A percentile compares a stretch with the other conserved stretches of the same genome.
These are phyloP conservation scores for Globisporangium recalcitrans DNA, from an alignment of 352 stramenopile species.

Conservation along the genomic window DNA sequence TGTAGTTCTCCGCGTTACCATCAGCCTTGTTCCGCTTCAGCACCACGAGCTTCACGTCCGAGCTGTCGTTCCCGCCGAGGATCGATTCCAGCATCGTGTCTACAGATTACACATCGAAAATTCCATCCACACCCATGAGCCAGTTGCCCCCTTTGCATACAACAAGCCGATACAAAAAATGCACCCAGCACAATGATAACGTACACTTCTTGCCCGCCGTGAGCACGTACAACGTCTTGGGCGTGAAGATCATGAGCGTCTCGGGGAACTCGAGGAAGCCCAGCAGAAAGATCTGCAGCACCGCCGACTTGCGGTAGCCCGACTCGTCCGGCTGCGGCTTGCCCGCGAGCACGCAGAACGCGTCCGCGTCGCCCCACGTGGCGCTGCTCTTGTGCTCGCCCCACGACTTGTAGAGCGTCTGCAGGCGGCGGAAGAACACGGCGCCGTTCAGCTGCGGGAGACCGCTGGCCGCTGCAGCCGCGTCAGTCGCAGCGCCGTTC, in stretches of 20 bases:
- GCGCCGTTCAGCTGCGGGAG: slow-evolving; percentile 47
- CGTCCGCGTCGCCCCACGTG: slow-evolving; percentile 53
- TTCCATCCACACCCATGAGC: not conserved
- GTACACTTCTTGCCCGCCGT: slow-evolving; percentile 87
- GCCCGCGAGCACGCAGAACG: slow-evolving; percentile 80
- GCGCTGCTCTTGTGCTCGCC: slow-evolving; percentile 40
- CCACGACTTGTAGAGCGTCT: slow-evolving; percentile 71
- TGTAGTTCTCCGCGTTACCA: slow-evolving; percentile 74
- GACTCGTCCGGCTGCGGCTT: slow-evolving; percentile 81
- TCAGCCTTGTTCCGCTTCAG: slow-evolving; percentile 85
- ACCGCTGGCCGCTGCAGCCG: slow-evolving; percentile 4
- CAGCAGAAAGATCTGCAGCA: slow-evolving; percentile 89
- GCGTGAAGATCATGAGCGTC: slow-evolving; percentile 89
- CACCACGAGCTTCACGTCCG: slow-evolving; percentile 72
- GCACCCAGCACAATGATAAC: slow-evolving; percentile 6
- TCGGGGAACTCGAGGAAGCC: slow-evolving; percentile 90
- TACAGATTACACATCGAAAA: slow-evolving; percentile 15
- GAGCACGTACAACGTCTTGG: slow-evolving; percentile 75
- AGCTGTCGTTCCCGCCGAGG: slow-evolving; percentile 49
- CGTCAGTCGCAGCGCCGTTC: slow-evolving; percentile 7
- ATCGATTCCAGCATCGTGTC: slow-evolving; percentile 79
- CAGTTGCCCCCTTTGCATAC: not conserved
- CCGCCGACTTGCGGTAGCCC: slow-evolving; percentile 85
- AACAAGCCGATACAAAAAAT: not conserved
- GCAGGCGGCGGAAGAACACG: slow-evolving; percentile 81